Evolutionary conservation across 805 yeast species (phyloP).

Genomic region (Candida silvatica): DNA sequence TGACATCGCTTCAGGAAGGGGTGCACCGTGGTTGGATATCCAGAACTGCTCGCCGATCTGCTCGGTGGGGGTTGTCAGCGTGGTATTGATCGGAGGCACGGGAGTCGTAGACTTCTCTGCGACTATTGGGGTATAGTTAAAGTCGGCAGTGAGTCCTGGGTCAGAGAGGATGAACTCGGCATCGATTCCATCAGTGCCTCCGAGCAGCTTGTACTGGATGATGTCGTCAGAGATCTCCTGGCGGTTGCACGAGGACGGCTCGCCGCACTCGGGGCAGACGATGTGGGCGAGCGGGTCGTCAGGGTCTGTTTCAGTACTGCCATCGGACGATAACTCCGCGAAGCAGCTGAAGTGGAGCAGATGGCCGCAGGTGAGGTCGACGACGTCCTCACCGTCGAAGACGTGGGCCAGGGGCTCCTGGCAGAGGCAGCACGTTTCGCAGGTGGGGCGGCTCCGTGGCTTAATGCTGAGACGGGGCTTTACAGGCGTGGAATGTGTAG

Average conservation of each 20-base stretch:
- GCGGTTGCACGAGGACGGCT: constrained; percentile 1
- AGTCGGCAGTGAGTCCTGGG: not conserved
- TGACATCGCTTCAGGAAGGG: not conserved
- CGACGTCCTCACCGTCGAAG: constrained; percentile 32
- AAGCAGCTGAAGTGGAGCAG: constrained; percentile 37
- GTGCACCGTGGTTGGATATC: constrained; percentile 5
- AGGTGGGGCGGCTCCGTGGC: constrained; percentile 1
- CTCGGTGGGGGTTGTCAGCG: constrained; percentile 17
- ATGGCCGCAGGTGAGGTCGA: constrained; percentile 35
- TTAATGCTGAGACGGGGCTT: constrained; percentile 5
- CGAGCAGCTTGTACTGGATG: not conserved
- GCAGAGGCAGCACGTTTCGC: constrained; percentile 35
- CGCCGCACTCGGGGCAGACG: constrained; percentile 8
- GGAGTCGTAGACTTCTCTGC: not conserved
- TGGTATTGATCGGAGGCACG: constrained; percentile 1
- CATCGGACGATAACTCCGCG: constrained; percentile 15
- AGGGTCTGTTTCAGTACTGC: not conserved
- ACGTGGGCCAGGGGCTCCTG: constrained; percentile 30
- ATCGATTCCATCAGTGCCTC: too few species aligned
- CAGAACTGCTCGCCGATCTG: constrained; percentile 16
- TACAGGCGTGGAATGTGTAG: constrained; percentile 9
- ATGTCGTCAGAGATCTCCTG: too few species aligned
- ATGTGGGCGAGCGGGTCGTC: constrained; percentile 1
- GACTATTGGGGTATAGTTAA: not conserved
- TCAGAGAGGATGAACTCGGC: not conserved